These are phyloP conservation scores for Atalantia buxifolia DNA, from an alignment of 345 rosid genomes.

Conservation along the genomic window DNA sequence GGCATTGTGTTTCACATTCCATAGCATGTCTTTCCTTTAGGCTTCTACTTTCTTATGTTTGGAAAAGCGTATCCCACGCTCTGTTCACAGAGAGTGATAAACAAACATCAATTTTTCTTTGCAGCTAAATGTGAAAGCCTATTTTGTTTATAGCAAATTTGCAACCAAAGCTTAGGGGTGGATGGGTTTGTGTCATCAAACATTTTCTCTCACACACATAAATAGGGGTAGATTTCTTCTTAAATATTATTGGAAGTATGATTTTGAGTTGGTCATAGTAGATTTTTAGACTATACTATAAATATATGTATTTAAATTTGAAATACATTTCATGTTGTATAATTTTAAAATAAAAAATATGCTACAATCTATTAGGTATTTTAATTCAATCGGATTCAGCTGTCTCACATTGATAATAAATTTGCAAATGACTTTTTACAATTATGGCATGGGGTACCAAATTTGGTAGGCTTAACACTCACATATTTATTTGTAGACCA, in stretches of 20 bases:
- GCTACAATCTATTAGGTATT: too few relatives aligned
- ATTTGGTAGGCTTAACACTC: neutral
- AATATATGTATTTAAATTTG: too few relatives aligned
- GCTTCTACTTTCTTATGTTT: conserved; percentile 5
- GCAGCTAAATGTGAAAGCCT: neutral
- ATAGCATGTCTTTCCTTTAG: conserved; percentile 36
- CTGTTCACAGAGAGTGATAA: neutral
- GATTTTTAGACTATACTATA: too few relatives aligned
- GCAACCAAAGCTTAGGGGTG: too few relatives aligned
- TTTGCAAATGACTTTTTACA: neutral
- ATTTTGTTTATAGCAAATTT: neutral
- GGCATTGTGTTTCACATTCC: conserved; percentile 50
- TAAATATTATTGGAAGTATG: too few relatives aligned
- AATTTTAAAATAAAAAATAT: too few relatives aligned
- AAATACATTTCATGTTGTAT: too few relatives aligned
- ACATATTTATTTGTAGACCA: too few relatives aligned
- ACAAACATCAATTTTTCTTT: neutral
- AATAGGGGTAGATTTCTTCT: too few relatives aligned
- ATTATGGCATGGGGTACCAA: neutral
- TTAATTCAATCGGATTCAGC: neutral
- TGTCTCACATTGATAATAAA: neutral
- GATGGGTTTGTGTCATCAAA: too few relatives aligned
- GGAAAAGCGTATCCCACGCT: conserved; percentile 7
- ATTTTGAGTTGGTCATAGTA: too few relatives aligned
- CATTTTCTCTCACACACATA: too few relatives aligned